Evolutionary conservation across 2,329 filamentous ascomycete genomes (phyloP).

Genomic region (Chrysoporthe cubensis): DNA sequence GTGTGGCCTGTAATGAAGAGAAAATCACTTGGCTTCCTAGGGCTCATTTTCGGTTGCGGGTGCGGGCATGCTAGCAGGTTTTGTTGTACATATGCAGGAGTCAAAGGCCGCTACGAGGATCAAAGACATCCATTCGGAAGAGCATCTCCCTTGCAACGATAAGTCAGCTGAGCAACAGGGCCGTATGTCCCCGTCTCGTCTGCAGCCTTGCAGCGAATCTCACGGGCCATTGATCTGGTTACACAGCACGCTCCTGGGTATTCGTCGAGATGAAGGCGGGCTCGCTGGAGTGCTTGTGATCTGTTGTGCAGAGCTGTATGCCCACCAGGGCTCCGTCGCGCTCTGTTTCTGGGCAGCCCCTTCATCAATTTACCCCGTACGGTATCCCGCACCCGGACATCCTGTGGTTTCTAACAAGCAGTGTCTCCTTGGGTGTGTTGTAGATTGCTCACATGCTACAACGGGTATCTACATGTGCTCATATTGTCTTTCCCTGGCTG

Average conservation of each 20-base stretch:
- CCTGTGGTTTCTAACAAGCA: too few relatives aligned
- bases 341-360: too few relatives aligned
- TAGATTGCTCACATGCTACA: too few relatives aligned
- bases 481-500: not conserved
- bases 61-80: constrained; percentile 29
- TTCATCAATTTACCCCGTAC: too few relatives aligned
- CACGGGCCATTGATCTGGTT: not conserved
- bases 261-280: too few relatives aligned
- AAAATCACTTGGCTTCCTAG: constrained; percentile 36
- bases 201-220: not conserved
- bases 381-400: too few relatives aligned
- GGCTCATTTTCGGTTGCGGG: constrained; percentile 40
- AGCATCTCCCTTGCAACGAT: not conserved
- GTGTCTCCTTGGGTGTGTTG: not conserved
- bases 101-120: constrained; percentile 28
- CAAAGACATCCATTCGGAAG: constrained; percentile 24
- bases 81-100: constrained; percentile 35
- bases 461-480: not conserved
- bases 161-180: not conserved
- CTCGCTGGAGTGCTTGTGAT: too few relatives aligned
- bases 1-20: constrained; percentile 29
- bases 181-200: not conserved
- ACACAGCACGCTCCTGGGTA: too few relatives aligned
- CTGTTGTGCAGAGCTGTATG: too few relatives aligned
- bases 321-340: too few relatives aligned